Conservation (phyloP, 148 eudicot genomes). For the Drosera capensis region DNA sequence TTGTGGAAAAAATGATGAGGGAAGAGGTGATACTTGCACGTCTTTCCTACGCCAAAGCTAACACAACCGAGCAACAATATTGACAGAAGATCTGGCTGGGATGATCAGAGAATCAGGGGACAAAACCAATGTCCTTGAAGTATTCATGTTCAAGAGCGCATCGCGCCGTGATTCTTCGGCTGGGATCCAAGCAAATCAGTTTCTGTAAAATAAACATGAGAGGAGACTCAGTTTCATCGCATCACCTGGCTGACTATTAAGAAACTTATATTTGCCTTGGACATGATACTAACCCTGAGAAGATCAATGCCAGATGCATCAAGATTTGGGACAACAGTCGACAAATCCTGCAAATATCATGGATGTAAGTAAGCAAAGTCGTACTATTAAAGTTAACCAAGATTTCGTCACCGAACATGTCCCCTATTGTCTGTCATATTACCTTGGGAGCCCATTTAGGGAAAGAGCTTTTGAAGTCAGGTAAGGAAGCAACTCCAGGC, state of each 20-base stretch:
- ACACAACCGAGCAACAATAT: too few relatives aligned
- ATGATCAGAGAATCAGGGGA: conserved; percentile 41
- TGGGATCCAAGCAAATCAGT: conserved; percentile 87
- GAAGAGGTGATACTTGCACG: too few relatives aligned
- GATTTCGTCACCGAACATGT: too few relatives aligned
- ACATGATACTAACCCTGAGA: conserved; percentile 39
- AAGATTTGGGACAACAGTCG: conserved; percentile 61
- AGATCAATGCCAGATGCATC: conserved; percentile 79
- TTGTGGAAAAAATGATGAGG: too few relatives aligned
- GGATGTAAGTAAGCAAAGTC: too few relatives aligned
- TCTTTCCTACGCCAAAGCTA: too few relatives aligned
- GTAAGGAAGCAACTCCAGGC: conserved; percentile 94
- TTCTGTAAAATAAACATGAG: conserved; percentile 74
- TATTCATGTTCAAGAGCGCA: conserved; percentile 81
- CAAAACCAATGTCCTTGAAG: conserved; percentile 65
- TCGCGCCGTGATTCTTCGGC: conserved; percentile 83
- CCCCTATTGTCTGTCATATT: too few relatives aligned
- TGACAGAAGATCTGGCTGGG: too few relatives aligned
- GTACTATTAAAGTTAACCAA: too few relatives aligned
- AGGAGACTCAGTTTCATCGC: too few relatives aligned
- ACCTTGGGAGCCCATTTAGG: conserved; percentile 90
- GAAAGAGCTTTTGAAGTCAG: conserved; percentile 73
- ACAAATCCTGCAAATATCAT: conserved; percentile 72
- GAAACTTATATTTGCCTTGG: too few relatives aligned
- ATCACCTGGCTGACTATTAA: too few relatives aligned